Evolutionary conservation across 2,329 filamentous ascomycete species (phyloP).

Genomic region (Penicillium sp.): DNA sequence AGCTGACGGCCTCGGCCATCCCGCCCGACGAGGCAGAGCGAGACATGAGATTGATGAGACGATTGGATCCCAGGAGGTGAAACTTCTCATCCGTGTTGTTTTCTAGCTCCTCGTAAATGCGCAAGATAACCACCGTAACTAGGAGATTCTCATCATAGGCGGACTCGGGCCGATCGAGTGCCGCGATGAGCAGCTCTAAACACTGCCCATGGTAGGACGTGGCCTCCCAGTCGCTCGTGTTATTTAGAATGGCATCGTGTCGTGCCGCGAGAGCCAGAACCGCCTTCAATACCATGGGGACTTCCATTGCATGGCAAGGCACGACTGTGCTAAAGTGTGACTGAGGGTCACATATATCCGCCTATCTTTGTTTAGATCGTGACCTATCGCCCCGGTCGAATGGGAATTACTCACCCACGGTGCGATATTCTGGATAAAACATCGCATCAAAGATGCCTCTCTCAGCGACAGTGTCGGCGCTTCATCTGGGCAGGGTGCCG

Average conservation of each 20-base stretch:
- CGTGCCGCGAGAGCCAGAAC: slow-evolving; percentile 49
- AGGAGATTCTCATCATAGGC: slow-evolving; percentile 49
- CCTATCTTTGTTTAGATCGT: slow-evolving; percentile 16
- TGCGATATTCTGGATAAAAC: slow-evolving; percentile 35
- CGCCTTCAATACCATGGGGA: slow-evolving; percentile 49
- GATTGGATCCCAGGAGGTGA: slow-evolving; percentile 41
- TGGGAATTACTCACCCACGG: slow-evolving; percentile 28
- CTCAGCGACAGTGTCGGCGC: slow-evolving; percentile 22
- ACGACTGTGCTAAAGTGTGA: slow-evolving; percentile 48
- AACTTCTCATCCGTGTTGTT: slow-evolving; percentile 33
- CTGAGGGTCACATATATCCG: slow-evolving; percentile 35
- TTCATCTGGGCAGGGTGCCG: slow-evolving; percentile 9
- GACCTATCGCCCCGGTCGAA: background rate
- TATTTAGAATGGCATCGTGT: slow-evolving; percentile 43
- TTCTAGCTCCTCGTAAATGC: slow-evolving; percentile 49
- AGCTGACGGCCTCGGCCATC: slow-evolving; percentile 42
- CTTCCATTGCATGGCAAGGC: slow-evolving; percentile 47
- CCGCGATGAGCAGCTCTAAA: slow-evolving; percentile 48
- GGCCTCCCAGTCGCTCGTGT: slow-evolving; percentile 42
- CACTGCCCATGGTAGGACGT: slow-evolving; percentile 48
- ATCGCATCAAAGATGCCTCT: slow-evolving; percentile 35
- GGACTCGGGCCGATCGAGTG: slow-evolving; percentile 43
- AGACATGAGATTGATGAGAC: slow-evolving; percentile 40
- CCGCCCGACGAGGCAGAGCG: slow-evolving; percentile 42
- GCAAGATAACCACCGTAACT: slow-evolving; percentile 50